Base-by-base conservation (phyloP, 768 basidiomycete species). In the Lactarius psammicola region DNA sequence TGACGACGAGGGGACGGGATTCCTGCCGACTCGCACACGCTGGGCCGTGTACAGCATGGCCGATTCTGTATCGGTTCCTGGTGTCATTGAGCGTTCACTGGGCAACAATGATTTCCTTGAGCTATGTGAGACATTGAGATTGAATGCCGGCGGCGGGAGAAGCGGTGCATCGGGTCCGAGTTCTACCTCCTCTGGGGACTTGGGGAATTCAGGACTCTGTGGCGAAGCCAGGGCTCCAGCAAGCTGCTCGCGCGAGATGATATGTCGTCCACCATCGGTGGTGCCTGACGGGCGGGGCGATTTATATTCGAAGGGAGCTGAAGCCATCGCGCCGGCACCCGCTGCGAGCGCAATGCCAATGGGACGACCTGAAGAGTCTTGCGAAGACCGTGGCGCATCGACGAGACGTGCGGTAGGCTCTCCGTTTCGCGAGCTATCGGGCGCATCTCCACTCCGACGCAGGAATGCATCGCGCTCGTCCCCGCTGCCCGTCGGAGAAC, bases 401-500 rank as follows among this genome's bases (percentile, higher is more conserved):
- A 68, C 53, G 9, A 68, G 63, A 57, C 69, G 67, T 20, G 68
- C 62, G 3, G 61, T 62, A 18, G 69, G 40, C 8, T 68, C 34
- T 1, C 30, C 10, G 4, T 66, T 62, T 30, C 38, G 49, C 42
- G 58, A 26, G 20, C 28, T 31, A 4, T 42, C 31, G n/a, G 60
- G 26, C 20, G 57, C 40, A 20, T 44, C 56, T n/a, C 44, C 23
- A 33, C 78, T 78, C 1, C 74, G 77, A 60, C 78, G 81, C 4
- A 88, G 78, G 79, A 90, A 88, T 0, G 89, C 79, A 71, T 89
- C 88, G 3, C 75, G 78, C 73, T 89, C 89, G 71, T 88, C 88
- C 7, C 89, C 89, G 58, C 87, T 89, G 34, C 81, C 81, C 11
- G 87, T 80, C 1, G 89, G 87, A 30, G 85, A 85, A 38, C 87